Percentiles rank a stretch among this genome's conserved stretches.
Conservation (phyloP, 2,329 filamentous ascomycete genomes). For the Penicillium sp. region DNA sequence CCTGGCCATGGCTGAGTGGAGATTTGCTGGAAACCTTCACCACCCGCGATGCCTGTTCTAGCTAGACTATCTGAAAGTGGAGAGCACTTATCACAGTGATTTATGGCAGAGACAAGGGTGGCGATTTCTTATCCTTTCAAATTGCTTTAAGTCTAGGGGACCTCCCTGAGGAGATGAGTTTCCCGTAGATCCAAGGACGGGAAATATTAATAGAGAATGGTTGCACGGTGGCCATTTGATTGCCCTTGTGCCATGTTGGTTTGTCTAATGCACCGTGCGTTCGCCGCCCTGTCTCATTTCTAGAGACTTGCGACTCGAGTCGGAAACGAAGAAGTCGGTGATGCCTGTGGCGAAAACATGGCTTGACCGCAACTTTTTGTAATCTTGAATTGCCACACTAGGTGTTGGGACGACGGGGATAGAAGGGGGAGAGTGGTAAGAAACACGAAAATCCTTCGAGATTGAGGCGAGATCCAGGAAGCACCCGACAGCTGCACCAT, state of each 20-base stretch:
- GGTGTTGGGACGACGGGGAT: no score
- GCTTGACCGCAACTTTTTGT: slow-evolving; percentile 18
- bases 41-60: neutral
- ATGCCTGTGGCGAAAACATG: slow-evolving; percentile 15
- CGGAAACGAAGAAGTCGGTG: neutral
- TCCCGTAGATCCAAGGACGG: neutral
- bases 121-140: neutral
- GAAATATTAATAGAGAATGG: slow-evolving; percentile 1
- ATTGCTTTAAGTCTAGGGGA: neutral
- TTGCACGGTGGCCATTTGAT: slow-evolving; percentile 6
- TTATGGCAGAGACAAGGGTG: neutral
- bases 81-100: neutral
- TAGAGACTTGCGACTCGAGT: neutral
- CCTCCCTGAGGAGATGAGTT: neutral
- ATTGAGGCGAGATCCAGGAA: neutral
- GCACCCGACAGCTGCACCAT: neutral
- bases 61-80: neutral
- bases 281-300: neutral
- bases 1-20: neutral
- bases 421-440: neutral
- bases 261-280: slow-evolving; percentile 1
- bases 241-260: slow-evolving; percentile 1
- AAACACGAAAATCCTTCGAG: neutral
- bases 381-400: slow-evolving; percentile 20
- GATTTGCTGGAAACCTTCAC: neutral